A percentile compares a stretch with the other conserved stretches of the same genome.
Conservation (phyloP, 352 stramenopile species). For the Phytophthora brassicae region DNA sequence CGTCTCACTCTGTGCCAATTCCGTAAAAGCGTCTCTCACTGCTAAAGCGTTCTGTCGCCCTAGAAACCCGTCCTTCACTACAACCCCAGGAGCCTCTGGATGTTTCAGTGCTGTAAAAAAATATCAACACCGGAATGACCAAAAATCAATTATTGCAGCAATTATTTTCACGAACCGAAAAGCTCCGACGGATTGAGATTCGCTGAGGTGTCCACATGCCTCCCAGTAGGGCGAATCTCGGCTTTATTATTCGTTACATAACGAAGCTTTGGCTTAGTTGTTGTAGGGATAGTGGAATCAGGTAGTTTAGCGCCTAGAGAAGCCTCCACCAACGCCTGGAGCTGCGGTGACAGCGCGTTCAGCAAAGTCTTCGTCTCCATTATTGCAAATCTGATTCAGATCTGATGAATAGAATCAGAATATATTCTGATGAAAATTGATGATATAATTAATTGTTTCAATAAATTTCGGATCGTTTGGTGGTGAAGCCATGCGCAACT, state of each 20-base stretch:
- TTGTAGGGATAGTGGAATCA: not conserved
- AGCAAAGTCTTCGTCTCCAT: conserved; percentile 42
- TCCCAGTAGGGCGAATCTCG: conserved; percentile 1
- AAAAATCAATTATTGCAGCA: not conserved
- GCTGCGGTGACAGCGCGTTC: conserved; percentile 58
- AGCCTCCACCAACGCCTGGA: conserved; percentile 63
- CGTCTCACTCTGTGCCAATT: conserved; percentile 23
- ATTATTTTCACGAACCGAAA: conserved; percentile 40
- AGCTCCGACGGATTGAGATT: conserved; percentile 63
- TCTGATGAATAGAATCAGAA: not conserved
- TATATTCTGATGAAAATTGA: too few relatives aligned
- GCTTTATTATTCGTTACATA: not conserved
- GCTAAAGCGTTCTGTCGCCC: conserved; percentile 32
- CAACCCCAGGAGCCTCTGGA: conserved; percentile 49
- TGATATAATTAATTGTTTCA: too few relatives aligned
- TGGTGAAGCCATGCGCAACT: conserved; percentile 49
- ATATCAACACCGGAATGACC: not conserved
- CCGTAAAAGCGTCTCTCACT: conserved; percentile 42
- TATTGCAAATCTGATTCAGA: too few relatives aligned
- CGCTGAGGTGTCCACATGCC: not conserved
- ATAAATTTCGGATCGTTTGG: conserved; percentile 17
- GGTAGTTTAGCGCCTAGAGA: conserved; percentile 51
- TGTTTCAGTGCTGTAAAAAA: conserved; percentile 41
- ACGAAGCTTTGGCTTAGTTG: not conserved
- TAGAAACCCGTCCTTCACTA: conserved; percentile 57